Base-by-base conservation (phyloP, 371 early-diverging fungal genomes). In the Rhizopus sp. region DNA sequence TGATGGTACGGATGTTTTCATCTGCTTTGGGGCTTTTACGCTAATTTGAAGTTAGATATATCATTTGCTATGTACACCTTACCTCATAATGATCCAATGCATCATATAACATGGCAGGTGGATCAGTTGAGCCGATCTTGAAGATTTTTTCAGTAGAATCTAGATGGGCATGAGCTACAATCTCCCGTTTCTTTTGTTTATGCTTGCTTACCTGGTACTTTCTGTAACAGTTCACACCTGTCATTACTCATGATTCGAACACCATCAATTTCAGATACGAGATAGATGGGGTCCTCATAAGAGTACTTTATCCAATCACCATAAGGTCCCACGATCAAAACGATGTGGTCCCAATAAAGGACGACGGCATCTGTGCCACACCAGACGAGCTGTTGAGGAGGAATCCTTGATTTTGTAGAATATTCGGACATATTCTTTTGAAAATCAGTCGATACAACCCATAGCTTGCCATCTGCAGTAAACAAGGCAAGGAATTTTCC, bases 311-410 rank as follows among this genome's bases (percentile, higher is more conserved):
- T 88, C 75, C 88, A 88, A 61, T 93, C 95, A 12, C 96, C 96
- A 74, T 89, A 93, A 1, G 97, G 98, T 0, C 96, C 98, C 1
- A 97, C 87, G 75, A 98, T 86, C 52, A 93, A 72, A 4, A 93
- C 82, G 55, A 87, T 85, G 56, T 85, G 83, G 31, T 88, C 90
- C 88, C 91, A 93, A 64, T 90, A 91, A 7, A 93, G 68, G 2
- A 93, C 84, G 7, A 95, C 96, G 0, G 95, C 89, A 64, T 98
- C 99, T 15, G 86, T 90, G n/a, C 98, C 97, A 69, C 99, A 97
- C 98, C 97, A 96, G 1, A 88, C 89, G 23, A 95, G 70, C 53
- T 92, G 91, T n/a, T 86, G 70, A 7, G 93, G 93, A 1, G 88
- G 80, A 15, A 81, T 73, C 44, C 75, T 77, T 4, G 88, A 88